phyloP scores from a whole-genome alignment of 805 yeast genomes.

The Saccharomycopsis synnaedendra region DNA sequence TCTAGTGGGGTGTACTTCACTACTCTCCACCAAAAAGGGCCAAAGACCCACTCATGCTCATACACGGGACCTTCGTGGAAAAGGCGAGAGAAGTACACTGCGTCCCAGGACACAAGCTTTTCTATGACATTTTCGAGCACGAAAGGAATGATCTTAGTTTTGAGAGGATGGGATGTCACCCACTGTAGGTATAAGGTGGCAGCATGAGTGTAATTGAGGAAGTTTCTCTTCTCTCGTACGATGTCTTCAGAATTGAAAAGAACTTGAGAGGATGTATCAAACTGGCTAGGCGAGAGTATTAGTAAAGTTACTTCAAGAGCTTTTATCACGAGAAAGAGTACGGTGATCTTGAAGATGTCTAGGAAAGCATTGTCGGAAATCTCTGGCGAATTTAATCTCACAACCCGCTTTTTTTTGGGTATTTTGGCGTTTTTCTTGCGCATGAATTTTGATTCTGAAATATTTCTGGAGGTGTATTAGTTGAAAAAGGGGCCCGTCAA shows the following conservation, averaged over 20 bases:
- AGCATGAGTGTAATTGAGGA: background rate
- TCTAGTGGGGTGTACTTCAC: constrained; percentile 20
- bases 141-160: background rate
- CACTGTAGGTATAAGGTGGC: background rate
- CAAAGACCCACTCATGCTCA: constrained; percentile 88
- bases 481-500: too few species aligned
- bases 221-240: background rate
- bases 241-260: background rate
- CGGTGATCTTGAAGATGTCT: constrained; percentile 8
- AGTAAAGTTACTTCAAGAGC: constrained; percentile 4
- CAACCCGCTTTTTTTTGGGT: too few species aligned
- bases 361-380: background rate
- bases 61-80: constrained; percentile 39
- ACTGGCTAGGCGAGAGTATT: constrained; percentile 7
- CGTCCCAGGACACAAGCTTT: constrained; percentile 72
- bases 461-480: too few species aligned
- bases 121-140: constrained; percentile 25
- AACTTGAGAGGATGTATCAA: constrained; percentile 16
- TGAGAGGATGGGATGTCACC: background rate
- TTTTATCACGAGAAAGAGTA: constrained; percentile 12
- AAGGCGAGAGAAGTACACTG: constrained; percentile 59
- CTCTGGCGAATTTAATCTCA: too few species aligned
- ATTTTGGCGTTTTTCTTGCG: too few species aligned
- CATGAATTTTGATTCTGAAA: too few species aligned
- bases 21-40: constrained; percentile 62